Percentiles rank a stretch among this genome's conserved stretches.
Evolutionary conservation across 2,329 filamentous ascomycete species (phyloP).

Genomic region (Stachybotrys chlorohalonatus): DNA sequence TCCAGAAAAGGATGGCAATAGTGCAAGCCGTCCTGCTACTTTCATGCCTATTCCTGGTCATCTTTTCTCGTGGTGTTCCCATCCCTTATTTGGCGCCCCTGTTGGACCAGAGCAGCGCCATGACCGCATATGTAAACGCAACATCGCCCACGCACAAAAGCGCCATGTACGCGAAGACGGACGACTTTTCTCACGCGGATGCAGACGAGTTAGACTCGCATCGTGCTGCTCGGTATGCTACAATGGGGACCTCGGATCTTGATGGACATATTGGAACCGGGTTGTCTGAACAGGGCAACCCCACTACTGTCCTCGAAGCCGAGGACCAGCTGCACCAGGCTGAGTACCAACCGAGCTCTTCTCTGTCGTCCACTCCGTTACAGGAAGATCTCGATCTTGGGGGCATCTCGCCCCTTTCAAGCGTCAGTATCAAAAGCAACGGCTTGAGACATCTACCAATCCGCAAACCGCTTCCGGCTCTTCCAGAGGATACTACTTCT

Average conservation of each 20-base stretch:
- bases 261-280: not conserved
- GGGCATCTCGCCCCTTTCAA: not conserved
- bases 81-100: conserved; percentile 21
- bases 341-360: not conserved
- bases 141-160: conserved; percentile 6
- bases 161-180: not conserved
- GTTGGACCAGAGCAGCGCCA: conserved; percentile 14
- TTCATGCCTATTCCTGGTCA: conserved; percentile 76
- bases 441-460: not conserved
- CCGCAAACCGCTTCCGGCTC: conserved; percentile 34
- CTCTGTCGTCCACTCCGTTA: not conserved
- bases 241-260: not conserved
- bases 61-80: conserved; percentile 57
- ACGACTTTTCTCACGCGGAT: not conserved
- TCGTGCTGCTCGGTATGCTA: not conserved
- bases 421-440: not conserved
- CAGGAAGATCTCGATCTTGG: not conserved
- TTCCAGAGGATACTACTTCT: conserved; percentile 26
- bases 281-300: not conserved
- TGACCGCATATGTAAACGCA: conserved; percentile 10
- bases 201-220: not conserved
- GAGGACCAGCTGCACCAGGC: not conserved
- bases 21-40: conserved; percentile 82
- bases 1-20: conserved; percentile 86
- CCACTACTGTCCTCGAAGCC: not conserved